Base-by-base conservation (phyloP, 306 rosid genomes). In the Psophocarpus tetragonolobus region DNA sequence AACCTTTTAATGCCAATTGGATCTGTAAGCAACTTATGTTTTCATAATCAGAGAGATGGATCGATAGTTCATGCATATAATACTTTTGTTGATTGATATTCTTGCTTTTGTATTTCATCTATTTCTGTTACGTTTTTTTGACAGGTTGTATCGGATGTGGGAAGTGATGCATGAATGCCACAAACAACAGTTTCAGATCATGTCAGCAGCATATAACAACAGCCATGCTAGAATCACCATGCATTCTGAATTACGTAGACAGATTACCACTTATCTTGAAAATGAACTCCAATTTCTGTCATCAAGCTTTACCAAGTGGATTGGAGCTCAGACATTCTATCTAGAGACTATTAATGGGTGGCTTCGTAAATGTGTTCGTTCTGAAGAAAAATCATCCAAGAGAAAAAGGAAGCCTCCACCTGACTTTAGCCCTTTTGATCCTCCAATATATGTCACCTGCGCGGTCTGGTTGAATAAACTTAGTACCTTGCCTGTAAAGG, bases 71-170 rank as follows among this genome's bases (percentile, higher is more conserved):
- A 56, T 54, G 18, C 33, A 5, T 51, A 42, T 15, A 32, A 67
- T 15, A n/a, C 45, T 33, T 79, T 50, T 29, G 23, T 36, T 20
- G 8, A 44, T 50, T 76, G 39, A 17, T 54, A 68, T 60, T 67
- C 71, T 57, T 4, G 39, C 78, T 79, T 81, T 42, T 63, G 58
- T 24, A 65, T 47, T 85, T 88, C 77, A 80, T 64, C 71, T 64
- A 27, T 77, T 71, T 69, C 35, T 70, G 30, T 47, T 26, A 64
- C 78, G 71, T 62, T 32, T 69, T 27, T 51, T 39, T 77, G 77
- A 32, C 85, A 95, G 99, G 88, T 85, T 92, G 82, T 77, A 83
- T 70, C 90, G 93, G 75, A 95, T 92, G 99, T 95, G 98, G 99
- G 92, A 88, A 66, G 94, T 81, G 85, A 91, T 95, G 99, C 82